Evolutionary conservation across 768 basidiomycete species (phyloP), one percentile per base, ranked within the genome.

Genomic region (Thelephora aurantiotincta): DNA sequence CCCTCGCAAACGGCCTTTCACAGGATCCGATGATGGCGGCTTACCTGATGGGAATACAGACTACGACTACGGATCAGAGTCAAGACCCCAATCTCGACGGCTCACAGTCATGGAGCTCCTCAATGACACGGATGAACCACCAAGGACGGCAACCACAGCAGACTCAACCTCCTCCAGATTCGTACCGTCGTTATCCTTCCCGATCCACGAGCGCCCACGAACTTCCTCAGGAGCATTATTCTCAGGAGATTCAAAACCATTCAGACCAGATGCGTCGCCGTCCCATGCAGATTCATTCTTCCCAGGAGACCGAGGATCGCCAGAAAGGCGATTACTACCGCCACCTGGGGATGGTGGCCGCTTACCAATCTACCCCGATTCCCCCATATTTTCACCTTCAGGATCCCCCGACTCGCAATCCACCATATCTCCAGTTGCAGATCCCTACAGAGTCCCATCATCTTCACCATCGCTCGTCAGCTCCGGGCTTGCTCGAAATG

Each of bases 51-150:
- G 55, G 47, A 46, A 53, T 60, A 48, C 54, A 46, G 69, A 71
- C 38, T 78, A 81, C 69, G 80, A 81, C 48, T 81, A 82, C 65
- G 84, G 77, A 19, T 60, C 72, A 53, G 82, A 84, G 54, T 84
- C 81, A 57, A 71, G 85, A 57, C 85, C 85, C 52, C 78, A 82
- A 58, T 83, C 80, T 67, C 74, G 85, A 56, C 68, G 85, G 51
- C 77, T 88, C 74, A 72, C 80, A 63, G 80, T 88, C 73, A 75
- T 87, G 82, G 85, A 88, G 55, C 80, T 88, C 73, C 86, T 84
- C 75, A 85, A 87, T 73, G 82, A 82, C 69, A 60, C 69, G 60
- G 65, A 64, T 64, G 63, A 18, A 14, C 38, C 38, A 41, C 38
- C 38, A 41, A 41, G 38, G 22, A 41, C 38, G 38, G 38, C 38